Percentiles rank a stretch among this genome's conserved stretches.
phyloP scores from a whole-genome alignment of 2,329 filamentous ascomycete species.

The Fusarium sarcochroum region DNA sequence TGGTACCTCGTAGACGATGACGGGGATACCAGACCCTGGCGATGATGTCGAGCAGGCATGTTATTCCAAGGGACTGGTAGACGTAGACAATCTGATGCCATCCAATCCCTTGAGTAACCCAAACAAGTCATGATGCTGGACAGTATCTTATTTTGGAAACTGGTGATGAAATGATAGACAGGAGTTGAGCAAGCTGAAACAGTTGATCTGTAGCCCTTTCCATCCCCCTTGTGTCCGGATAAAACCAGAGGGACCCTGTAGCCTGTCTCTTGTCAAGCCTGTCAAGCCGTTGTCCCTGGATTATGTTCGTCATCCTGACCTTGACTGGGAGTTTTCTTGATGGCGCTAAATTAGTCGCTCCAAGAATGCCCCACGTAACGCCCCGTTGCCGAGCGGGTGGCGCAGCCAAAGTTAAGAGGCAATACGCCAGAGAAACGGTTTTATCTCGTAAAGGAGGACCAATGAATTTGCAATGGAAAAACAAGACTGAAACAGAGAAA shows the following conservation, averaged over 20 bases:
- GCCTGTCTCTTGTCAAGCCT: no score
- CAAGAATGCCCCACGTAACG: constrained; percentile 38
- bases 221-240: constrained; percentile 17
- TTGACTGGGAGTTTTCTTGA: constrained; percentile 8
- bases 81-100: not conserved
- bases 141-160: constrained; percentile 8
- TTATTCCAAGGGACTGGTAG: not conserved
- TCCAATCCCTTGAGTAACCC: not conserved
- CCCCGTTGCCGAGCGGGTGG: constrained; percentile 42
- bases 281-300: constrained; percentile 16
- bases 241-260: constrained; percentile 11
- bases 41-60: not conserved
- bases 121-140: constrained; percentile 15
- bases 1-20: not conserved
- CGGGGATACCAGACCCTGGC: not conserved
- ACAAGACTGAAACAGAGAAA: constrained; percentile 3
- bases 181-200: constrained; percentile 44
- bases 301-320: constrained; percentile 7
- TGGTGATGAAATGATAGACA: constrained; percentile 45
- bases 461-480: not conserved
- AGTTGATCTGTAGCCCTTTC: constrained; percentile 24
- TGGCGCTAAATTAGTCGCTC: constrained; percentile 16
- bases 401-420: constrained; percentile 31
- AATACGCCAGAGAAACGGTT: constrained; percentile 15
- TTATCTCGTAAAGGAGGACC: not conserved